These are phyloP conservation scores for Tagetes erecta DNA, from an alignment of 129 eudicot species.

Conservation along the genomic window DNA sequence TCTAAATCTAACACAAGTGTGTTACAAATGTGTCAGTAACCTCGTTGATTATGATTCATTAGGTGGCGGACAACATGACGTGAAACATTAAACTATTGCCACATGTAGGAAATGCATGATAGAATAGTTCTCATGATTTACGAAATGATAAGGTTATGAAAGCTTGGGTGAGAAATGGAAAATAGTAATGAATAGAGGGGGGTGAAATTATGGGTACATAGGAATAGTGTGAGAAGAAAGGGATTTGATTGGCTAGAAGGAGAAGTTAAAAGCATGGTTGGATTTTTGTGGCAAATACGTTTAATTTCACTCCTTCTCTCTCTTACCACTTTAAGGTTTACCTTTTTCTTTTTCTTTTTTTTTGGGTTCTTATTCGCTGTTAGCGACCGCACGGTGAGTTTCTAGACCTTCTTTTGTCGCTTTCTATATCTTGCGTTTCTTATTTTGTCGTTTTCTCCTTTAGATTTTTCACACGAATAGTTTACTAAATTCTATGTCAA, in stretches of 20 bases:
- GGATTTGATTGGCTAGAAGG: slow-evolving; percentile 34
- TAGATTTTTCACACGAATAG: background rate
- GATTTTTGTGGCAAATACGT: slow-evolving; percentile 38
- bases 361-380: slow-evolving; percentile 21
- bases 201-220: slow-evolving; percentile 19
- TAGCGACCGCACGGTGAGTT: slow-evolving; percentile 20
- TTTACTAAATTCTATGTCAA: background rate
- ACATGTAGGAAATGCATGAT: too few species aligned
- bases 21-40: too few species aligned
- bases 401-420: slow-evolving; percentile 26
- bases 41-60: too few species aligned
- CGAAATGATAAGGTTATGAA: too few species aligned
- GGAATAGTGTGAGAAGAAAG: slow-evolving; percentile 27
- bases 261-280: slow-evolving; percentile 34
- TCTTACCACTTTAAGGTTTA: slow-evolving; percentile 33
- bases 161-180: background rate
- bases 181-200: slow-evolving; percentile 19
- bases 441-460: slow-evolving; percentile 26
- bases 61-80: too few species aligned
- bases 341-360: slow-evolving; percentile 24
- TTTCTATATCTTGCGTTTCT: background rate
- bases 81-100: too few species aligned
- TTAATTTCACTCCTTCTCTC: slow-evolving; percentile 30
- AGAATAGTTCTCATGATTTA: too few species aligned
- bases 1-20: too few species aligned